A percentile compares a stretch with the other conserved stretches of the same genome.
These are phyloP conservation scores for Wickerhamiella shivajii DNA, from an alignment of 805 yeast species.

Conservation along the genomic window DNA sequence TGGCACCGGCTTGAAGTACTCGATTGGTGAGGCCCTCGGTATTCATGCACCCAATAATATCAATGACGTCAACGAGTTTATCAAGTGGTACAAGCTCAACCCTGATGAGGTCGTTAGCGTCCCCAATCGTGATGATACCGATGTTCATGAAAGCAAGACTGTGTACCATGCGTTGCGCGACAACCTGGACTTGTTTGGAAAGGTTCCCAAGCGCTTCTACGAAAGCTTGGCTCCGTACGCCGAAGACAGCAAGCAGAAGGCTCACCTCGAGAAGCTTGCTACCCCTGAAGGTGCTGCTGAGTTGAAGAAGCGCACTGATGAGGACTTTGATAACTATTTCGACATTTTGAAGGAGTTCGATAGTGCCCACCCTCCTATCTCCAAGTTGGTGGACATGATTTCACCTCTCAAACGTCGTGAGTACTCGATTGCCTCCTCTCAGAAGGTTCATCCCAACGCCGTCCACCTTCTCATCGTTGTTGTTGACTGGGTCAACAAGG, in stretches of 20 bases:
- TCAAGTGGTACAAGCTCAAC: slow-evolving; percentile 54
- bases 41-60: slow-evolving; percentile 77
- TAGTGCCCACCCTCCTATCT: slow-evolving; percentile 64
- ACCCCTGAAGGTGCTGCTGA: slow-evolving; percentile 73
- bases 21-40: slow-evolving; percentile 94
- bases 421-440: slow-evolving; percentile 94
- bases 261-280: slow-evolving; percentile 44
- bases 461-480: slow-evolving; percentile 87
- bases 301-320: slow-evolving; percentile 73
- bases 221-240: slow-evolving; percentile 69
- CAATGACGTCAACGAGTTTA: slow-evolving; percentile 50
- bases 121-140: slow-evolving; percentile 45
- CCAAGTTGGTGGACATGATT: slow-evolving; percentile 55
- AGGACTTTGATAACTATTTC: slow-evolving; percentile 62
- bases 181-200: slow-evolving; percentile 78
- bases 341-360: slow-evolving; percentile 69
- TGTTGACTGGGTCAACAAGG: slow-evolving; percentile 84
- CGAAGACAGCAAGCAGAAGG: slow-evolving; percentile 50
- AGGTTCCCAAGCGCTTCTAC: slow-evolving; percentile 89
- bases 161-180: slow-evolving; percentile 69
- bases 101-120: slow-evolving; percentile 55
- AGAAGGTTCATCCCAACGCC: slow-evolving; percentile 77
- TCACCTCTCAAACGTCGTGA: slow-evolving; percentile 92
- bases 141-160: slow-evolving; percentile 54
- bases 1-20: slow-evolving; percentile 82